These are phyloP conservation scores for Leccinum griseonigrum DNA, from an alignment of 1,284 basidiomycete genomes.

Conservation along the genomic window DNA sequence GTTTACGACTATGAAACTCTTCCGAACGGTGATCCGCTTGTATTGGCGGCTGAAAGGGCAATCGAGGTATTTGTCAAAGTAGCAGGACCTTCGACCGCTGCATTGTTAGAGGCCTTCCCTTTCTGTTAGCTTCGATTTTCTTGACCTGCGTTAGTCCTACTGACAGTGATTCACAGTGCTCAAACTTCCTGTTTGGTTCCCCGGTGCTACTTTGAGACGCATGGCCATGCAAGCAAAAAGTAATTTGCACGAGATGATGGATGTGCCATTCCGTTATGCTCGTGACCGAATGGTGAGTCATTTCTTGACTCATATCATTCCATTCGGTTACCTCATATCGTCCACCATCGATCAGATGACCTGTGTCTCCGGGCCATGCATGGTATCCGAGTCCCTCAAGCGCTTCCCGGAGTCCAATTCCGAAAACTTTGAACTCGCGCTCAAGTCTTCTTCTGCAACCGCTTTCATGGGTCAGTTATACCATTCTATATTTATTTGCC, in stretches of 20 bases:
- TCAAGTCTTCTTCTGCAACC: constrained; percentile 32
- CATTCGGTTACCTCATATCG: background rate
- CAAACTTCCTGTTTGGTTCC: constrained; percentile 29
- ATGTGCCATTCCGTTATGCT: constrained; percentile 31
- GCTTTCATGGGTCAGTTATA: constrained; percentile 32
- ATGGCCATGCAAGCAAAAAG: constrained; percentile 32
- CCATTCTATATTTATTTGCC: background rate
- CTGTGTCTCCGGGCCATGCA: constrained; percentile 25
- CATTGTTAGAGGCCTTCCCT: constrained; percentile 32
- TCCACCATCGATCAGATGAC: constrained; percentile 11
- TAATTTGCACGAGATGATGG: constrained; percentile 29
- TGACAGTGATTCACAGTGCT: constrained; percentile 27
- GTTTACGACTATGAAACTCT: constrained; percentile 35
- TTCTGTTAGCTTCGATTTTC: constrained; percentile 28
- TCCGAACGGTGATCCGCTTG: constrained; percentile 26
- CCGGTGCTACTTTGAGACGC: constrained; percentile 30
- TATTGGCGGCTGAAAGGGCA: constrained; percentile 31
- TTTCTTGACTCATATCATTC: background rate
- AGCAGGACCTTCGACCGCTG: constrained; percentile 27
- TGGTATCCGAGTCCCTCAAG: constrained; percentile 32
- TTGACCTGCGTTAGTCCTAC: background rate
- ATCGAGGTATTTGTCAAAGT: constrained; percentile 28
- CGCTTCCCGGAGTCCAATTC: constrained; percentile 18
- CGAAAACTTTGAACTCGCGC: constrained; percentile 25
- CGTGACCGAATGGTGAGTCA: constrained; percentile 24